Evolutionary conservation across 2,329 filamentous ascomycete genomes (phyloP).

Genomic region (Penicillium sp.): DNA sequence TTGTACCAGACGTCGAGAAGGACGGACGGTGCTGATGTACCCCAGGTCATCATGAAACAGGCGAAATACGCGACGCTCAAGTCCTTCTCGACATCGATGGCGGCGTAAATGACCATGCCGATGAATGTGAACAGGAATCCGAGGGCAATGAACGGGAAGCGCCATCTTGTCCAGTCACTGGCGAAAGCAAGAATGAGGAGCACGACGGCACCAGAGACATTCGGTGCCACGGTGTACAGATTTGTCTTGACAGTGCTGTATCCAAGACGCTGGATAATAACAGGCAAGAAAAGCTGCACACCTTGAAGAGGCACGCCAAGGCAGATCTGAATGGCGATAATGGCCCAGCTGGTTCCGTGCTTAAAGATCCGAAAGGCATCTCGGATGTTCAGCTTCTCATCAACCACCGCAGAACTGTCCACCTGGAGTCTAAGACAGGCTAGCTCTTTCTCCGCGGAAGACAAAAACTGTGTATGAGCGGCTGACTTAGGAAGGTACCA

Average conservation of each 20-base stretch:
- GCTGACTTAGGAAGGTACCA: constrained; percentile 42
- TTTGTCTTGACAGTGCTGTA: constrained; percentile 64
- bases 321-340: constrained; percentile 29
- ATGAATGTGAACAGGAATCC: constrained; percentile 69
- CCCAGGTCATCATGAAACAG: constrained; percentile 71
- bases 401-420: constrained; percentile 33
- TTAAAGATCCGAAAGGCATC: constrained; percentile 30
- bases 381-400: constrained; percentile 31
- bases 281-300: constrained; percentile 31
- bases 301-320: constrained; percentile 29
- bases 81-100: constrained; percentile 59
- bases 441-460: constrained; percentile 35
- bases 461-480: constrained; percentile 41
- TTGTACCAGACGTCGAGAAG: constrained; percentile 64
- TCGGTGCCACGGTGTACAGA: constrained; percentile 65
- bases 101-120: constrained; percentile 71
- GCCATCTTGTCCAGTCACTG: constrained; percentile 60
- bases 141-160: constrained; percentile 65
- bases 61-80: constrained; percentile 65
- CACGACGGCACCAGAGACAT: constrained; percentile 67
- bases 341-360: constrained; percentile 28
- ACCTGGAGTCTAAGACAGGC: constrained; percentile 37
- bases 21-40: constrained; percentile 63
- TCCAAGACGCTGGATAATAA: constrained; percentile 34
- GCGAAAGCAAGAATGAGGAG: constrained; percentile 67